phyloP scores from a whole-genome alignment of 2,329 filamentous ascomycete species.

The Fusarium pseudonygamai region DNA sequence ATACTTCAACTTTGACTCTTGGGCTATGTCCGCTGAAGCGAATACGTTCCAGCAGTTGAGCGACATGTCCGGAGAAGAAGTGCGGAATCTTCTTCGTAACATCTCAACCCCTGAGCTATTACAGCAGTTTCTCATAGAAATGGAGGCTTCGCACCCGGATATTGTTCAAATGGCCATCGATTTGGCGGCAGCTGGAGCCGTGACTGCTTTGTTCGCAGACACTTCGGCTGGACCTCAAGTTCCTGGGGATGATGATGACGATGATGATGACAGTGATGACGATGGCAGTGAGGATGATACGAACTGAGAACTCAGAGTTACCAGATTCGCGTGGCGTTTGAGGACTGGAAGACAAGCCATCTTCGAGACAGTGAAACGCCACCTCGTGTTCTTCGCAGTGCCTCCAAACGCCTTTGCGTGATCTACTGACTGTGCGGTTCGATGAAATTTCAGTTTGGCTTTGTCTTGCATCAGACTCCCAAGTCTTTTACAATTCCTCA shows the following conservation, averaged over 20 bases:
- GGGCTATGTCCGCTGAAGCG: neutral
- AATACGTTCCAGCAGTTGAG: neutral
- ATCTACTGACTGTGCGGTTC: neutral
- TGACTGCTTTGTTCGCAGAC: neutral
- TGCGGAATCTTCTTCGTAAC: neutral
- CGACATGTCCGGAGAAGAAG: neutral
- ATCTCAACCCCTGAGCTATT: neutral
- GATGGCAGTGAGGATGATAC: neutral
- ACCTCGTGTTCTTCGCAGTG: neutral
- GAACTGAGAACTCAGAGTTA: neutral
- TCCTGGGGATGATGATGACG: neutral
- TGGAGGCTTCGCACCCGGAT: neutral
- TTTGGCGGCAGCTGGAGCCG: neutral
- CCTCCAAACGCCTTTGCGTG: no score
- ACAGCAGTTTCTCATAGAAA: neutral
- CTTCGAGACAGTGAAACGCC: neutral
- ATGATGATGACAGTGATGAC: neutral
- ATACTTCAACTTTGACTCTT: slow-evolving; percentile 10
- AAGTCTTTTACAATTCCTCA: neutral
- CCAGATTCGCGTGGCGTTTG: neutral
- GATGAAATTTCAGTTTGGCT: neutral
- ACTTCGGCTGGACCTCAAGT: no score
- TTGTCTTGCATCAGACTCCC: neutral
- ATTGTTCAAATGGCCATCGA: neutral
- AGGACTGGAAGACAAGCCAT: neutral